Evolutionary conservation across 768 basidiomycete genomes (phyloP).

Genomic region (Mycena capillaripes): DNA sequence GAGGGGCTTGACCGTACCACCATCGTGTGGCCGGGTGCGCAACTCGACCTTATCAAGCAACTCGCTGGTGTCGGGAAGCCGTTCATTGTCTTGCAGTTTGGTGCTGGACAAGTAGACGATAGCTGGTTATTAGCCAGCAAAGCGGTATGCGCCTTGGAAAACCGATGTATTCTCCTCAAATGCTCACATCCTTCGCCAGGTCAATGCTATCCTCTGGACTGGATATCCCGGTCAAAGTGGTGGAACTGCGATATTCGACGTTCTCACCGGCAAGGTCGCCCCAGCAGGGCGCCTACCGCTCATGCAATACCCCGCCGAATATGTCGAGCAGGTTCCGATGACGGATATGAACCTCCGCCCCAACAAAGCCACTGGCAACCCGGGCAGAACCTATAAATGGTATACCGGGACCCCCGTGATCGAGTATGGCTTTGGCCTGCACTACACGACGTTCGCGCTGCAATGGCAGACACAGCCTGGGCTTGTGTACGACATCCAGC

Average conservation of each 20-base stretch:
- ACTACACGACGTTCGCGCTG: slow-evolving; percentile 66
- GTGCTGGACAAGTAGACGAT: slow-evolving; percentile 70
- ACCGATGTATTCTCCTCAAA: not conserved
- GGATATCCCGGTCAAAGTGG: slow-evolving; percentile 72
- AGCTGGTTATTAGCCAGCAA: slow-evolving; percentile 58
- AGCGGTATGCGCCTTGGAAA: slow-evolving; percentile 45
- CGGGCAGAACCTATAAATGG: slow-evolving; percentile 73
- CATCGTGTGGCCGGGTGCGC: slow-evolving; percentile 70
- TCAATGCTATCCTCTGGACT: slow-evolving; percentile 68
- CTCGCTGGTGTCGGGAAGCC: slow-evolving; percentile 64
- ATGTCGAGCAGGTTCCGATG: slow-evolving; percentile 64
- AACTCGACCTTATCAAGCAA: slow-evolving; percentile 63
- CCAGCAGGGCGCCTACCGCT: slow-evolving; percentile 69
- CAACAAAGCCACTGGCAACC: slow-evolving; percentile 53
- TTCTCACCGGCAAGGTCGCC: slow-evolving; percentile 63
- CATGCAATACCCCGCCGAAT: slow-evolving; percentile 68
- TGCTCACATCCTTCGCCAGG: slow-evolving; percentile 44
- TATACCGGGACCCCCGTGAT: slow-evolving; percentile 65
- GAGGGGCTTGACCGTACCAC: slow-evolving; percentile 63
- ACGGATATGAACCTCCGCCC: slow-evolving; percentile 72
- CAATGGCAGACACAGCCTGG: slow-evolving; percentile 57
- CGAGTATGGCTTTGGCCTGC: slow-evolving; percentile 68
- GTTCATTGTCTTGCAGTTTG: slow-evolving; percentile 68
- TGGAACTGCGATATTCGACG: slow-evolving; percentile 67
- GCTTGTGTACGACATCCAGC: slow-evolving; percentile 54